phyloP scores from a whole-genome alignment of 345 rosid genomes.

The Salix koriyanagi region DNA sequence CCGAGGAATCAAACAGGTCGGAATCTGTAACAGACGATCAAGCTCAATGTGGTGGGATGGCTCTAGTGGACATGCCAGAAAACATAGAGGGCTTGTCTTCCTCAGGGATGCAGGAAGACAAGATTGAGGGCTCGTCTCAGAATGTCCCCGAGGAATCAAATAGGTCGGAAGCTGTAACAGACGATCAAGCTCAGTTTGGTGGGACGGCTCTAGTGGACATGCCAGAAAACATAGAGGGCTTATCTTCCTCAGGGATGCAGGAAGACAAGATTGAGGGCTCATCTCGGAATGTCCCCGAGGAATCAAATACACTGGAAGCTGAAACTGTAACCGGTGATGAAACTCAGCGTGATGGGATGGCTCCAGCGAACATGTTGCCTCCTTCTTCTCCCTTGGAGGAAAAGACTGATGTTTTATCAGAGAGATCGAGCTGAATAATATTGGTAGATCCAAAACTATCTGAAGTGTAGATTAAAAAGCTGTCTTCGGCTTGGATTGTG shows the following conservation, averaged over 20 bases:
- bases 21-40: no score
- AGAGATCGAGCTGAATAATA: neutral
- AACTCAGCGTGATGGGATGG: neutral
- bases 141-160: neutral
- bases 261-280: neutral
- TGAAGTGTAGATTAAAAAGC: constrained; percentile 3
- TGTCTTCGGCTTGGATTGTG: neutral
- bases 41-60: no score
- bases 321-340: neutral
- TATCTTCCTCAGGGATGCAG: neutral
- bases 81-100: neutral
- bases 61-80: no score
- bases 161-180: neutral
- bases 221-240: no score
- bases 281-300: neutral
- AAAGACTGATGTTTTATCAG: constrained; percentile 2
- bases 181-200: no score
- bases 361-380: neutral
- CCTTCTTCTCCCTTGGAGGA: neutral
- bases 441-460: constrained; percentile 2
- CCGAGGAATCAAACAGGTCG: no score
- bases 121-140: neutral
- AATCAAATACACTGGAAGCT: neutral
- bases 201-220: no score
- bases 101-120: no score